These are phyloP conservation scores for Myxozyma mucilagina DNA, from an alignment of 805 yeast species.

Conservation along the genomic window DNA sequence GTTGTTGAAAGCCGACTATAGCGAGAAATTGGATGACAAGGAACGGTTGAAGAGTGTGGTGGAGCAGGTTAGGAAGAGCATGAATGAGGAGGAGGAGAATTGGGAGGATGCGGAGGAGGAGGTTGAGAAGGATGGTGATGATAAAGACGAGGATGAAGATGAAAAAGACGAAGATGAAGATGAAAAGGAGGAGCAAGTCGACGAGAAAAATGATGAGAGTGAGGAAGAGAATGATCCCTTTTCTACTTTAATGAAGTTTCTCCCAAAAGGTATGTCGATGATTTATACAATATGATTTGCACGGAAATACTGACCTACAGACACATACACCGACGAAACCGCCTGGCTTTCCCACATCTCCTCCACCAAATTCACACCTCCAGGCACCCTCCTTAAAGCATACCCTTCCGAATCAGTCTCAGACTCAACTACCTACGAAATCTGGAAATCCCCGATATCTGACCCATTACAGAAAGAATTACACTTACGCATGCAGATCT, in stretches of 20 bases:
- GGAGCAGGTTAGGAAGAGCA: constrained; percentile 7
- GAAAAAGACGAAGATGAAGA: constrained; percentile 1
- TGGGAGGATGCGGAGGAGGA: constrained; percentile 23
- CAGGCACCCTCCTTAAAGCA: constrained; percentile 37
- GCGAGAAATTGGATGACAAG: constrained; percentile 47
- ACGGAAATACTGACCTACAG: constrained; percentile 24
- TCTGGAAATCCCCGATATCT: constrained; percentile 53
- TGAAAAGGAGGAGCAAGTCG: neutral
- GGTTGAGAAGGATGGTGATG: neutral
- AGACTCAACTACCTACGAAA: constrained; percentile 45
- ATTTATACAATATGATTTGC: neutral
- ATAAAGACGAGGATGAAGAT: neutral
- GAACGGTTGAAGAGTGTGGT: constrained; percentile 15
- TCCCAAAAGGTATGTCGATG: constrained; percentile 52
- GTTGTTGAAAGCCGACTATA: constrained; percentile 60
- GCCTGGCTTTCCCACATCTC: constrained; percentile 50
- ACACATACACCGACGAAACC: constrained; percentile 62
- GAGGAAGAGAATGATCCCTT: constrained; percentile 49
- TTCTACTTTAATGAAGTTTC: constrained; percentile 52
- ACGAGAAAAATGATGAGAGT: neutral
- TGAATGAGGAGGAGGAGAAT: constrained; percentile 13
- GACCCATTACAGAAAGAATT: constrained; percentile 51
- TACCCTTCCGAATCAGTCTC: constrained; percentile 40
- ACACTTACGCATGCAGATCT: constrained; percentile 71
- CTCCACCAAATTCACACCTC: constrained; percentile 24